phyloP scores from a whole-genome alignment of 2,329 filamentous ascomycete species.

The Cryphonectria carpinicola region DNA sequence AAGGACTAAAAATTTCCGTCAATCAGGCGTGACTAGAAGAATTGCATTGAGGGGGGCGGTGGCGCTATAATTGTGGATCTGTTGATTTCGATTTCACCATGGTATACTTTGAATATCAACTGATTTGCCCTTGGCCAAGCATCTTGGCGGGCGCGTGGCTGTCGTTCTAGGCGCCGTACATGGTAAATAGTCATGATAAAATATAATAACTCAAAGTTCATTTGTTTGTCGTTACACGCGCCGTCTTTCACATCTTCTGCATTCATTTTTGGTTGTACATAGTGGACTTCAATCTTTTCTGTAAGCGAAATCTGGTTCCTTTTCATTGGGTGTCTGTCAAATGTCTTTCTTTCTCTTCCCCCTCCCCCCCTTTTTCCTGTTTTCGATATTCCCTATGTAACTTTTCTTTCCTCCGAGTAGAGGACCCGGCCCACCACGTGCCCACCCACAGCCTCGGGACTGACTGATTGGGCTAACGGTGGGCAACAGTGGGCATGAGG shows the following conservation, averaged over 20 bases:
- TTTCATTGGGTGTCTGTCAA: neutral
- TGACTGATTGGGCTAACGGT: neutral
- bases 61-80: neutral
- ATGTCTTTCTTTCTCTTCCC: neutral
- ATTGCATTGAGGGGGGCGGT: neutral
- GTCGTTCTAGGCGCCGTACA: neutral
- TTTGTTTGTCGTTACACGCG: neutral
- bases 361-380: neutral
- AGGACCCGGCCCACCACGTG: neutral
- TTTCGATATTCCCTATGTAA: too few species aligned
- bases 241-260: neutral
- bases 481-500: neutral
- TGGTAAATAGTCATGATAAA: neutral
- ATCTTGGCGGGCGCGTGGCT: neutral
- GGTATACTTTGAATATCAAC: neutral
- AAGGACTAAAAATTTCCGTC: neutral
- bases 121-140: neutral
- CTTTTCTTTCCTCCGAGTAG: neutral
- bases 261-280: neutral
- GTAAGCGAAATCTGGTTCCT: too few species aligned
- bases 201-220: neutral
- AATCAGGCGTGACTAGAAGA: neutral
- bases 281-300: neutral
- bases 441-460: conserved; percentile 1
- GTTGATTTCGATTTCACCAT: neutral